A percentile compares a stretch with the other conserved stretches of the same genome.
Conservation (phyloP, 345 rosid genomes). For the Arabis alpina region DNA sequence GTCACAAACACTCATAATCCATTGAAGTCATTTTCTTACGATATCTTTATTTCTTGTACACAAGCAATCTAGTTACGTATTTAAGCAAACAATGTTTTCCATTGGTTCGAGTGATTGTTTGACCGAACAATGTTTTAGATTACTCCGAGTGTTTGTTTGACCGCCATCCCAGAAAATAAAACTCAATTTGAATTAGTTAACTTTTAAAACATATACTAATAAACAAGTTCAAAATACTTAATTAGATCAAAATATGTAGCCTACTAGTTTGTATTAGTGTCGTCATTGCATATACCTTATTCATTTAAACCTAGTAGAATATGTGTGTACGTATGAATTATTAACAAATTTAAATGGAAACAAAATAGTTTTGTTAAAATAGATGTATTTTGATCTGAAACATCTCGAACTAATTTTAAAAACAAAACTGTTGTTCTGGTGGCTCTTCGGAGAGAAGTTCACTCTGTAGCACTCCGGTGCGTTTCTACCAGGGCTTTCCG, state of each 20-base stretch:
- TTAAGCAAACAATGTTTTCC: constrained; percentile 15
- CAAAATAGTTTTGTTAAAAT: too few relatives aligned
- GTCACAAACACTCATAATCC: not conserved
- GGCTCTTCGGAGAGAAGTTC: too few relatives aligned
- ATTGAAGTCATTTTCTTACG: constrained; percentile 22
- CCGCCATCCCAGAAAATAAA: not conserved
- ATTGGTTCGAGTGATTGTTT: constrained; percentile 17
- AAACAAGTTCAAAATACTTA: not conserved
- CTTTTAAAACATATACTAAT: constrained; percentile 4
- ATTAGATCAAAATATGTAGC: not conserved
- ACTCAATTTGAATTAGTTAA: not conserved
- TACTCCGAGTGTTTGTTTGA: constrained; percentile 14
- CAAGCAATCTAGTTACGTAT: constrained; percentile 27
- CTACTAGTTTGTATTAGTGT: too few relatives aligned
- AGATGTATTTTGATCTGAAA: too few relatives aligned
- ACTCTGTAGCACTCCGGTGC: too few relatives aligned
- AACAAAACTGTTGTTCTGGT: too few relatives aligned
- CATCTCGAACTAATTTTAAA: not conserved
- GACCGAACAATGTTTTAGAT: constrained; percentile 21
- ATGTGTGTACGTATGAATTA: too few relatives aligned
- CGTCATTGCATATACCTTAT: too few relatives aligned
- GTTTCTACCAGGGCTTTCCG: too few relatives aligned
- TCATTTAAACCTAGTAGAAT: too few relatives aligned
- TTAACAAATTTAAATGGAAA: too few relatives aligned
- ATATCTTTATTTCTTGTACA: constrained; percentile 27